These are phyloP conservation scores for Saururus chinensis DNA, from an alignment of 164 flowering plant genomes.

Conservation along the genomic window DNA sequence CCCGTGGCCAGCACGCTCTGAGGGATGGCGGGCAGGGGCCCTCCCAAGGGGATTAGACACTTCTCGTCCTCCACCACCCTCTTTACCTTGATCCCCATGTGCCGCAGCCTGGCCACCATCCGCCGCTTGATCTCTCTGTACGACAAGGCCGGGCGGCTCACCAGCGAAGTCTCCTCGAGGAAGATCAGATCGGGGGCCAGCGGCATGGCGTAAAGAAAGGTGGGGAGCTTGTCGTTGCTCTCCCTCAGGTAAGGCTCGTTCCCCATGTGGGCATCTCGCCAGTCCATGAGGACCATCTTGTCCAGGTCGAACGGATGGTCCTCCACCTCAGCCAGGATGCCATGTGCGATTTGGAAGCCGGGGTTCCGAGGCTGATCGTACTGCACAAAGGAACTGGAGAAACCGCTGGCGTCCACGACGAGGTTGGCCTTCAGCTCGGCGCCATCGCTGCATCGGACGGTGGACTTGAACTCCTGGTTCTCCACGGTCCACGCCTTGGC, in stretches of 20 bases:
- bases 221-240: conserved; percentile 36
- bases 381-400: conserved; percentile 32
- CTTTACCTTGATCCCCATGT: conserved; percentile 57
- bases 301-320: conserved; percentile 64
- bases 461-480: conserved; percentile 52
- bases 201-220: conserved; percentile 77
- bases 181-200: conserved; percentile 44
- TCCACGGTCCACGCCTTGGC: conserved; percentile 56
- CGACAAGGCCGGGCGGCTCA: conserved; percentile 48
- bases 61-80: conserved; percentile 62
- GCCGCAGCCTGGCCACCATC: conserved; percentile 72
- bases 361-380: conserved; percentile 42
- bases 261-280: conserved; percentile 67
- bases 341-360: conserved; percentile 77
- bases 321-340: conserved; percentile 62
- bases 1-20: conserved; percentile 57
- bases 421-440: conserved; percentile 37
- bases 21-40: conserved; percentile 65
- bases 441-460: conserved; percentile 52
- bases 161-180: conserved; percentile 72
- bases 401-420: conserved; percentile 70
- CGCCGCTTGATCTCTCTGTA: conserved; percentile 50
- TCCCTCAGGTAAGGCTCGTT: conserved; percentile 47
- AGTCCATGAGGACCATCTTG: conserved; percentile 79
- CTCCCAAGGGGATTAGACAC: conserved; percentile 85